phyloP scores from a whole-genome alignment of 441 rosid genomes.

The Gossypium lobatum region DNA sequence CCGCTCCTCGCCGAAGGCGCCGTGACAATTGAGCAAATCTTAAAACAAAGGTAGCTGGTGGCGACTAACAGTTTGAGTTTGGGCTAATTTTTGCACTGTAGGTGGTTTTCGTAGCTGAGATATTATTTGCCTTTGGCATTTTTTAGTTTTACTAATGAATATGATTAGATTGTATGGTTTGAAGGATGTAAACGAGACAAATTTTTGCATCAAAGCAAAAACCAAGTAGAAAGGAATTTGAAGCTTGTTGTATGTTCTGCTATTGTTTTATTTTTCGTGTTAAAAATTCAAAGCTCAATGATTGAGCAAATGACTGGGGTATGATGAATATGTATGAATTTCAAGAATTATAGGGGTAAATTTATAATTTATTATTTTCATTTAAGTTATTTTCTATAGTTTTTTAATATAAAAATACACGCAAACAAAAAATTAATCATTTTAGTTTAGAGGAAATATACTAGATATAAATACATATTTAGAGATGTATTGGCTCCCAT shows the following conservation, averaged over 20 bases:
- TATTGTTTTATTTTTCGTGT: background rate
- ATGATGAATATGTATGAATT: background rate
- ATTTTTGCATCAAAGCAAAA: slow-evolving; percentile 2
- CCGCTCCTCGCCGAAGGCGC: slow-evolving; percentile 65
- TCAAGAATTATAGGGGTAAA: background rate
- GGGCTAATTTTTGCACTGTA: slow-evolving; percentile 28
- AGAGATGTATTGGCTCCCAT: background rate
- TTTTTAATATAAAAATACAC: no score
- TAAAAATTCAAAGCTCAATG: background rate
- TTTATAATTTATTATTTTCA: no score
- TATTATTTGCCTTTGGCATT: slow-evolving; percentile 18
- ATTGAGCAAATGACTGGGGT: background rate
- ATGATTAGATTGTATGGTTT: slow-evolving; percentile 7
- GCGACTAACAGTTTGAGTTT: slow-evolving; percentile 17
- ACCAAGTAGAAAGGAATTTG: background rate
- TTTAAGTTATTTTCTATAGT: background rate
- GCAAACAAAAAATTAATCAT: no score
- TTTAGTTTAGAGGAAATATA: background rate
- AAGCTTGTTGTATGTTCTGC: background rate
- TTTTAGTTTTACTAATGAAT: slow-evolving; percentile 15
- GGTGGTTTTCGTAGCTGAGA: slow-evolving; percentile 26
- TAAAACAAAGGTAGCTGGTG: background rate
- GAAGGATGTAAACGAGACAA: slow-evolving; percentile 37
- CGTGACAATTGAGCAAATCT: slow-evolving; percentile 39
- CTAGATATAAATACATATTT: background rate